These are phyloP conservation scores for Sporothrix humicola DNA, from an alignment of 2,329 filamentous ascomycete genomes.

Conservation along the genomic window DNA sequence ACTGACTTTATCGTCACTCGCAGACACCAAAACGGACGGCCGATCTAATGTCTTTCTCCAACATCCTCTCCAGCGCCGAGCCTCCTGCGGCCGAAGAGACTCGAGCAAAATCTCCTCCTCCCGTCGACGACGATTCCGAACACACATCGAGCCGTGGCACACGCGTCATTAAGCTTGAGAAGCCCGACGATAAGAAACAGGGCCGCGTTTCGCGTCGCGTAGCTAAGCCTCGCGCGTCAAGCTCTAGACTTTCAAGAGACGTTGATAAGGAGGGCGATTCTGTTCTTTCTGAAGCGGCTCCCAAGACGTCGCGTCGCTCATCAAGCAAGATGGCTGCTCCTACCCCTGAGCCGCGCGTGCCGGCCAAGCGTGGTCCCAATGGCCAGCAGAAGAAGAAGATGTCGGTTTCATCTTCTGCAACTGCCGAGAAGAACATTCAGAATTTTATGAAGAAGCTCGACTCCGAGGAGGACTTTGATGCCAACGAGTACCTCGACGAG, in stretches of 20 bases:
- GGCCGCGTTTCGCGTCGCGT: constrained; percentile 33
- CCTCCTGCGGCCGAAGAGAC: constrained; percentile 60
- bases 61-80: constrained; percentile 83
- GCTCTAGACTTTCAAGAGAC: constrained; percentile 51
- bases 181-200: constrained; percentile 36
- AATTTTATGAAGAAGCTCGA: constrained; percentile 61
- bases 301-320: constrained; percentile 57
- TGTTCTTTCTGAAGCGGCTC: constrained; percentile 39
- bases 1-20: neutral
- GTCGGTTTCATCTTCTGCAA: constrained; percentile 42
- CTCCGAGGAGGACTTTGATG: constrained; percentile 28
- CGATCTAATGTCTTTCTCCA: constrained; percentile 95
- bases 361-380: constrained; percentile 65
- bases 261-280: constrained; percentile 57
- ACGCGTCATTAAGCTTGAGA: constrained; percentile 40
- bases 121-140: constrained; percentile 35
- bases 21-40: constrained; percentile 75
- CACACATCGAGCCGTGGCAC: constrained; percentile 26
- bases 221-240: constrained; percentile 36
- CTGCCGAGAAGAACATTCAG: constrained; percentile 70
- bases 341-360: constrained; percentile 52
- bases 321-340: constrained; percentile 54
- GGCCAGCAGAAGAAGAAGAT: constrained; percentile 58
- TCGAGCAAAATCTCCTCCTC: constrained; percentile 51
- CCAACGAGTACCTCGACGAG: constrained; percentile 48